Evolutionary conservation across 2,329 filamentous ascomycete species (phyloP).

Genomic region (Botrytis deweyae): DNA sequence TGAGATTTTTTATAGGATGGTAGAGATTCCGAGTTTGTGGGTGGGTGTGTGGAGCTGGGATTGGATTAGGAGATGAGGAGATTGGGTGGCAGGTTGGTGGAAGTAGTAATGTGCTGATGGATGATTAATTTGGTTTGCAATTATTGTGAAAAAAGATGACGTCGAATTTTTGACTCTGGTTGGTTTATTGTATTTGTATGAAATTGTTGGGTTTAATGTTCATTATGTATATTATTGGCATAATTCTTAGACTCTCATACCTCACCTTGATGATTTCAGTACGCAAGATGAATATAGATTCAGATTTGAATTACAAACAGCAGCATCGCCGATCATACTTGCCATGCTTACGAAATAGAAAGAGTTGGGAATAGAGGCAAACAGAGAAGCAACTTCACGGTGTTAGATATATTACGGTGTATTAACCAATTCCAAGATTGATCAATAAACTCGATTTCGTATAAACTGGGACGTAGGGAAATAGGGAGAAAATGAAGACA

Average conservation of each 20-base stretch:
- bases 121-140: not conserved
- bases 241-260: not conserved
- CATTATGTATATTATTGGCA: fast-evolving
- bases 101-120: not conserved
- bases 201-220: not conserved
- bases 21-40: conserved; percentile 24
- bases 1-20: conserved; percentile 24
- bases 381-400: not conserved
- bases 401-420: not conserved
- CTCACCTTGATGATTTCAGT: no score
- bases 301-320: fast-evolving
- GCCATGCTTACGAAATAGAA: not conserved
- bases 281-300: not conserved
- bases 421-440: fast-evolving
- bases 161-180: no score
- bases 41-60: conserved; percentile 19
- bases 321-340: not conserved
- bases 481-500: not conserved
- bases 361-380: not conserved
- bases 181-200: not conserved
- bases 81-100: not conserved
- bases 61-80: conserved; percentile 17
- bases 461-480: no score
- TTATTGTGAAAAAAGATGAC: not conserved
- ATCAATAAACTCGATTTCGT: fast-evolving